phyloP scores from a whole-genome alignment of 2,329 filamentous ascomycete species.

The Fusarium sterilihyphosum region DNA sequence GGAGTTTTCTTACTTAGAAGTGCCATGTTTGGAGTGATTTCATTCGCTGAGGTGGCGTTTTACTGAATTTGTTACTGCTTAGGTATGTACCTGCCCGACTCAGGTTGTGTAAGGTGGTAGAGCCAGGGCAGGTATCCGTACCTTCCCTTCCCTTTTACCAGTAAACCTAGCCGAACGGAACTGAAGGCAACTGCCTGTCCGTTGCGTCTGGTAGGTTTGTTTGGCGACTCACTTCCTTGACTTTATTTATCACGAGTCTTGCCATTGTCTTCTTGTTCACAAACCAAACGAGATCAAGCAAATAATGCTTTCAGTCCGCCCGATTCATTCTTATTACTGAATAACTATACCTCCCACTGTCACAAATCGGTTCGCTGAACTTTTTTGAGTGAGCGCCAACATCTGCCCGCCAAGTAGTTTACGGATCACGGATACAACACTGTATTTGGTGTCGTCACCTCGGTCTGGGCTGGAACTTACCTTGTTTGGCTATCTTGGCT shows the following conservation, averaged over 20 bases:
- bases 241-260: background rate
- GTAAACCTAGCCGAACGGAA: background rate
- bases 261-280: background rate
- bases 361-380: background rate
- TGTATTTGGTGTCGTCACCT: slow-evolving; percentile 22
- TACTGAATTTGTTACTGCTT: background rate
- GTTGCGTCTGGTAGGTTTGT: background rate
- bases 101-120: background rate
- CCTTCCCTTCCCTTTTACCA: slow-evolving; percentile 13
- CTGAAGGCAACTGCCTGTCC: background rate
- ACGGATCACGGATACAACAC: slow-evolving; percentile 3
- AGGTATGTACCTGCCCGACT: slow-evolving; percentile 22
- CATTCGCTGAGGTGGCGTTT: background rate
- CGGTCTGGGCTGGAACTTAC: slow-evolving; percentile 16
- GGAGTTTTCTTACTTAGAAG: background rate
- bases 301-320: background rate
- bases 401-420: slow-evolving; percentile 15
- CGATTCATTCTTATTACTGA: background rate
- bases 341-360: background rate
- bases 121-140: background rate
- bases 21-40: background rate
- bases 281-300: background rate
- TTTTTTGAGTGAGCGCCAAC: background rate
- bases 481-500: slow-evolving; percentile 28
- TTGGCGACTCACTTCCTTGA: background rate